Evolutionary conservation across 2,329 filamentous ascomycete genomes (phyloP).

Genomic region (Stagonosporopsis vannaccii): DNA sequence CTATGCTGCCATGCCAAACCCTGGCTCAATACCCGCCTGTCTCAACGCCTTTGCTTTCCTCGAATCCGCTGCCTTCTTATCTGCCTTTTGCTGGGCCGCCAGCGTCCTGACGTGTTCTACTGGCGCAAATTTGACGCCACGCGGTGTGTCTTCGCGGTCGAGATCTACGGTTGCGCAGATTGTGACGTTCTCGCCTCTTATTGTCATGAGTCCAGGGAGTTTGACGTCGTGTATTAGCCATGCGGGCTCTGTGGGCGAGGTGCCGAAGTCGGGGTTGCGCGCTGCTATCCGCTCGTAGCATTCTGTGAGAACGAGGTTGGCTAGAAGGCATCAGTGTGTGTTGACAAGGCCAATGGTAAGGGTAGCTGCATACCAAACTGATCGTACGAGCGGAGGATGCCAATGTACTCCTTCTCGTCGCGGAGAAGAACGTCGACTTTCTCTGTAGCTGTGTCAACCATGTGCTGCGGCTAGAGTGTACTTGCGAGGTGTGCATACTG

Average conservation of each 20-base stretch:
- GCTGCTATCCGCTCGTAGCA: constrained; percentile 89
- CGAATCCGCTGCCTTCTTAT: constrained; percentile 64
- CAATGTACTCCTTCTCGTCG: constrained; percentile 92
- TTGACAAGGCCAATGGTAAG: neutral
- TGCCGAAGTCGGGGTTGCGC: constrained; percentile 51
- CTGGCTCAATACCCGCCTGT: constrained; percentile 63
- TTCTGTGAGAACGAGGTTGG: constrained; percentile 93
- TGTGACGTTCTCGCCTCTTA: constrained; percentile 96
- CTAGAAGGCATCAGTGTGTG: constrained; percentile 56
- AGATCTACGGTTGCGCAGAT: constrained; percentile 95
- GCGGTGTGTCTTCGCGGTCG: constrained; percentile 90
- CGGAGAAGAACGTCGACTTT: constrained; percentile 92
- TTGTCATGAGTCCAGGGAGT: constrained; percentile 86
- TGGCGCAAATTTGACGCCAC: constrained; percentile 72
- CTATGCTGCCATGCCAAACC: constrained; percentile 71
- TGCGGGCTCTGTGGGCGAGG: constrained; percentile 34
- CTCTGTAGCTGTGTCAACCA: constrained; percentile 64
- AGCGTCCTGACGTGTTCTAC: constrained; percentile 75
- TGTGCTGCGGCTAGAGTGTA: constrained; percentile 4
- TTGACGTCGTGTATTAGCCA: constrained; percentile 81
- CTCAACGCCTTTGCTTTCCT: constrained; percentile 71
- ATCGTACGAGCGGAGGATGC: constrained; percentile 93
- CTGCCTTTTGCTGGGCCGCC: constrained; percentile 74
- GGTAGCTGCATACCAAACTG: constrained; percentile 77
- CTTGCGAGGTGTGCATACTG: constrained; percentile 63